Percentiles rank a stretch among this genome's conserved stretches.
These are phyloP conservation scores for Polytrichum formosum DNA, from an alignment of 225 moss, liverwort and hornwort species.

Conservation along the genomic window DNA sequence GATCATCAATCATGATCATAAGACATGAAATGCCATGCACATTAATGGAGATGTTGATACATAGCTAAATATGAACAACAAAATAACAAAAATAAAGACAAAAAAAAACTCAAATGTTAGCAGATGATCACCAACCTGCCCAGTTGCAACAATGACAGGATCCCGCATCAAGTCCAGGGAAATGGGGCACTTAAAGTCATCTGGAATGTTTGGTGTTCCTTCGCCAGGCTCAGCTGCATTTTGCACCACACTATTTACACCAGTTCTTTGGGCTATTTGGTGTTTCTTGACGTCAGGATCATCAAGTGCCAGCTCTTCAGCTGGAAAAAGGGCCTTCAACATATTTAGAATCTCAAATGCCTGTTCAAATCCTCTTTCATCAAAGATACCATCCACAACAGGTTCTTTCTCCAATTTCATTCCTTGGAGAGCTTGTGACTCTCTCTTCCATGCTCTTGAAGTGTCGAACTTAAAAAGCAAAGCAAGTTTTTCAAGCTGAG, in stretches of 20 bases:
- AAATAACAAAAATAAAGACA: no score
- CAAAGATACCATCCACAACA: constrained; percentile 24
- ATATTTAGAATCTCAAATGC: constrained; percentile 36
- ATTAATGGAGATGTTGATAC: no score
- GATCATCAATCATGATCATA: no score
- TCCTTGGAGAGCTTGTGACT: constrained; percentile 57
- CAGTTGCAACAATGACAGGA: constrained; percentile 87
- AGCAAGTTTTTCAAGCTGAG: constrained; percentile 49
- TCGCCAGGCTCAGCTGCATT: constrained; percentile 18
- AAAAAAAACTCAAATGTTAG: no score
- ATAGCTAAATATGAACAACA: no score
- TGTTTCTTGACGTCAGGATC: constrained; percentile 38
- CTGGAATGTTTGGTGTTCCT: constrained; percentile 52
- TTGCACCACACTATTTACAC: constrained; percentile 19
- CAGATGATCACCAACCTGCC: constrained; percentile 48
- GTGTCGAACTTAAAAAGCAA: constrained; percentile 54
- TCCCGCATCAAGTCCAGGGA: constrained; percentile 81
- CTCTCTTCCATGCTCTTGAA: constrained; percentile 45
- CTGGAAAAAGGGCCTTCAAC: constrained; percentile 32
- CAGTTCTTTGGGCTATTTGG: constrained; percentile 30
- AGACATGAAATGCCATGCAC: no score
- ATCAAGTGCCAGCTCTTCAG: constrained; percentile 42
- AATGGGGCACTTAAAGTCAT: constrained; percentile 86
- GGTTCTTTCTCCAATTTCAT: constrained; percentile 51
- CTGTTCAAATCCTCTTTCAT: constrained; percentile 36